A percentile compares a stretch with the other conserved stretches of the same genome.
Evolutionary conservation across 257 asterid genomes (phyloP).

Genomic region (Coffea eugenioides): DNA sequence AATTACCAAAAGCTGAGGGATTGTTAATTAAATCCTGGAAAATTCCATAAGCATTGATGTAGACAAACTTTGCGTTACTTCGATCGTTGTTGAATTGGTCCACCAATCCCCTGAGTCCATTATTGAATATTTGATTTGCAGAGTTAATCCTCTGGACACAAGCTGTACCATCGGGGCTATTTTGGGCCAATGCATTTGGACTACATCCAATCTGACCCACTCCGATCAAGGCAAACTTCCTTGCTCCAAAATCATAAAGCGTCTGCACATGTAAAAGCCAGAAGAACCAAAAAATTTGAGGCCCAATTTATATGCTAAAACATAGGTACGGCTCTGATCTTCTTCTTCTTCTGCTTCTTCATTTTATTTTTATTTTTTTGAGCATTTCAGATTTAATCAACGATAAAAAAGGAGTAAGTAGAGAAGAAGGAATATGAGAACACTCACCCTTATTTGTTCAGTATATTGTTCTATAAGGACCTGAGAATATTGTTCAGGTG

Average conservation of each 20-base stretch:
- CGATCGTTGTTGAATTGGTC: conserved; percentile 61
- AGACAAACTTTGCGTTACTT: conserved; percentile 58
- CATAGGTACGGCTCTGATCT: too few relatives aligned
- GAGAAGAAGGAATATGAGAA: neutral
- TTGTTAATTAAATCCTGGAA: conserved; percentile 72
- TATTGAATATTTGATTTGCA: conserved; percentile 73
- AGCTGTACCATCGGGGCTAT: conserved; percentile 76
- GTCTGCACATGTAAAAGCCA: conserved; percentile 21
- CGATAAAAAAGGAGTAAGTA: neutral
- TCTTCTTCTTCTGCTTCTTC: too few relatives aligned
- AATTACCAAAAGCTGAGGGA: conserved; percentile 71
- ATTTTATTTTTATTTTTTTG: too few relatives aligned
- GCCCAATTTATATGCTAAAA: too few relatives aligned
- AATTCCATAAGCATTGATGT: conserved; percentile 70
- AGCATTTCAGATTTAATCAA: too few relatives aligned
- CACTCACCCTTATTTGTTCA: conserved; percentile 33
- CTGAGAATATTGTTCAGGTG: conserved; percentile 47
- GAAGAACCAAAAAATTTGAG: neutral
- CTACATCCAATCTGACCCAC: conserved; percentile 94
- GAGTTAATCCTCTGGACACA: conserved; percentile 65
- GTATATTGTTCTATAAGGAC: conserved; percentile 46
- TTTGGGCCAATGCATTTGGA: conserved; percentile 91
- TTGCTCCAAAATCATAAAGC: conserved; percentile 68
- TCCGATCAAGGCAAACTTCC: conserved; percentile 66
- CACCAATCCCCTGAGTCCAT: conserved; percentile 51